These are phyloP conservation scores for Lactarius akahatsu DNA, from an alignment of 768 basidiomycete species.

Conservation along the genomic window DNA sequence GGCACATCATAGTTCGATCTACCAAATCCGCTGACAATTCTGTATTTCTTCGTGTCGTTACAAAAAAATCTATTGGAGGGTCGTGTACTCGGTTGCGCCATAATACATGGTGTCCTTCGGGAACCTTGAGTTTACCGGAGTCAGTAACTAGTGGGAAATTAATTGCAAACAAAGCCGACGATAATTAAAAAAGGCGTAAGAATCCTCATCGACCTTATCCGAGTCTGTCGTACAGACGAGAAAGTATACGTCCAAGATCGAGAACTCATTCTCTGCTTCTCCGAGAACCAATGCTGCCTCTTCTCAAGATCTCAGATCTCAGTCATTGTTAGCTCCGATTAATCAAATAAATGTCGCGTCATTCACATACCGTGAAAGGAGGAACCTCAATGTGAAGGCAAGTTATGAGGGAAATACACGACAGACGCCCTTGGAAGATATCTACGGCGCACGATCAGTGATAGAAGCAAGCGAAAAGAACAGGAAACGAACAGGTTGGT, in stretches of 20 bases:
- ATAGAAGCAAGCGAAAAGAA: constrained; percentile 43
- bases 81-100: too few species aligned
- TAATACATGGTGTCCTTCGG: neutral
- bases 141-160: neutral
- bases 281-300: constrained; percentile 48
- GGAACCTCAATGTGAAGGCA: constrained; percentile 74
- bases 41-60: too few species aligned
- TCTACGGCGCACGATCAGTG: constrained; percentile 4
- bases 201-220: too few species aligned
- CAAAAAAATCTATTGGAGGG: too few species aligned
- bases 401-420: constrained; percentile 73
- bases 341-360: neutral
- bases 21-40: too few species aligned
- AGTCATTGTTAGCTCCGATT: neutral
- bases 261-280: constrained; percentile 25
- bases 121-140: neutral
- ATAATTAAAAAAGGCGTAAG: too few species aligned
- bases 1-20: too few species aligned
- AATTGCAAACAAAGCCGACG: too few species aligned
- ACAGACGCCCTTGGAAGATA: constrained; percentile 61
- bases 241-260: too few species aligned
- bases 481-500: too few species aligned
- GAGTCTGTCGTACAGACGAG: neutral
- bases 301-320: constrained; percentile 73
- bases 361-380: constrained; percentile 64